phyloP scores from a whole-genome alignment of 768 basidiomycete genomes.

The Mycena albidolilacea region DNA sequence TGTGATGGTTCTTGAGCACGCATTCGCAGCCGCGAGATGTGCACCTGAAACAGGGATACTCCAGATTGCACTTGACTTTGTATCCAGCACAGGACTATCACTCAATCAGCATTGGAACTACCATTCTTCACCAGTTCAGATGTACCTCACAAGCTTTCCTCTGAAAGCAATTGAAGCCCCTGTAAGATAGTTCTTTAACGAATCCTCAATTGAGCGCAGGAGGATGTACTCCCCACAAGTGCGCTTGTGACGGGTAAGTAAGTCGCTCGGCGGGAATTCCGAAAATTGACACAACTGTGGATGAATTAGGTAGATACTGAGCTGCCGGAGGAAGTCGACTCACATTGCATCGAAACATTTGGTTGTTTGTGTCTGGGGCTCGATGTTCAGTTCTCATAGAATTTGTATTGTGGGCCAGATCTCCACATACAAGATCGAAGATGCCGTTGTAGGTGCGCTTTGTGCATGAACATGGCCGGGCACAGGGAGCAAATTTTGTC shows the following conservation, averaged over 20 bases:
- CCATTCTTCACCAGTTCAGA: not conserved
- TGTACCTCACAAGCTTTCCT: constrained; percentile 75
- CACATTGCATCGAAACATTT: constrained; percentile 78
- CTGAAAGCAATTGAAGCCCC: constrained; percentile 68
- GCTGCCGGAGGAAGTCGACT: constrained; percentile 23
- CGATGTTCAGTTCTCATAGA: constrained; percentile 8
- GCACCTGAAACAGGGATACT: constrained; percentile 79
- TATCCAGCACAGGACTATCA: constrained; percentile 75
- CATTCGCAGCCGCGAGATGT: constrained; percentile 74
- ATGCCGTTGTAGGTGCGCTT: constrained; percentile 81
- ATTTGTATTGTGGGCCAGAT: not conserved
- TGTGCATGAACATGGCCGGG: constrained; percentile 81
- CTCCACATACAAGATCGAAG: constrained; percentile 74
- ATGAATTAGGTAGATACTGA: not conserved
- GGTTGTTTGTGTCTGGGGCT: constrained; percentile 73
- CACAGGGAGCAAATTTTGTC: constrained; percentile 79
- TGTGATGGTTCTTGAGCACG: constrained; percentile 69
- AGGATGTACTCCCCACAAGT: constrained; percentile 77
- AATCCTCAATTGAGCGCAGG: constrained; percentile 31
- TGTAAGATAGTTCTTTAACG: constrained; percentile 32
- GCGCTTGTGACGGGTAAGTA: constrained; percentile 80
- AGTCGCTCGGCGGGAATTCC: constrained; percentile 81
- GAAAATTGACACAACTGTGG: constrained; percentile 71
- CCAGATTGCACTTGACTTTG: constrained; percentile 82
- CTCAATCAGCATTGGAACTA: not conserved